Conservation (phyloP, 495 filamentous ascomycete species). For the Hypoxylon lienhwacheense region DNA sequence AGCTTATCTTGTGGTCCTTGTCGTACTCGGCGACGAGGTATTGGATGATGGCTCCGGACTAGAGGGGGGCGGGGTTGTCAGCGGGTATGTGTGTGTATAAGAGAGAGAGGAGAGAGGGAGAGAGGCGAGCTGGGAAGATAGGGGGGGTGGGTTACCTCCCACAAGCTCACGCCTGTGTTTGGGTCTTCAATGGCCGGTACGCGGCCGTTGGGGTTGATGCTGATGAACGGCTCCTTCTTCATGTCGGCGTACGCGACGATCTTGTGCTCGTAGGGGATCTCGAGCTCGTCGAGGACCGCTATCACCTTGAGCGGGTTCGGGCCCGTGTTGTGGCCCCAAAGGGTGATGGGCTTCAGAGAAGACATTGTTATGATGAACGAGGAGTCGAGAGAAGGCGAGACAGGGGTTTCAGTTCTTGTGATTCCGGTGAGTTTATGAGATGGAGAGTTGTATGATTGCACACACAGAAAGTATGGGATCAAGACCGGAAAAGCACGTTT, state of each 20-base stretch:
- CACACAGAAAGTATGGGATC: too few species aligned
- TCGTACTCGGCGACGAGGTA: conserved; percentile 78
- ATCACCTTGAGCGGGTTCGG: conserved; percentile 70
- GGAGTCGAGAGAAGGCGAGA: not conserved
- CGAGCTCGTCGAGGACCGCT: conserved; percentile 63
- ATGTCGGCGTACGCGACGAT: conserved; percentile 25
- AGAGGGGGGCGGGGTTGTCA: not conserved
- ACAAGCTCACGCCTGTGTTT: conserved; percentile 63
- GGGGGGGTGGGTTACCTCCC: conserved; percentile 53
- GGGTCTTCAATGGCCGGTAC: conserved; percentile 52
- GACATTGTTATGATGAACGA: conserved; percentile 4
- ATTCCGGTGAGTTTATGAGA: too few species aligned
- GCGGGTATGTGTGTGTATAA: conserved; percentile 18
- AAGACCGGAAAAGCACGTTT: too few species aligned
- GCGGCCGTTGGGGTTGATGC: conserved; percentile 70
- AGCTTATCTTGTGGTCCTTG: conserved; percentile 58
- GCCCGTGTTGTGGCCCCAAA: conserved; percentile 42
- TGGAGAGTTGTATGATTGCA: too few species aligned
- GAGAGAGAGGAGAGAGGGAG: conserved; percentile 25
- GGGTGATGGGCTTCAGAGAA: conserved; percentile 25
- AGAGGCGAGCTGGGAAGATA: too few species aligned
- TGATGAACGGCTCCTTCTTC: conserved; percentile 57
- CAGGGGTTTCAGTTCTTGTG: too few species aligned
- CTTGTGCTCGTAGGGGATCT: conserved; percentile 51
- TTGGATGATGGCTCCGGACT: conserved; percentile 64